Base-by-base conservation (phyloP, 768 basidiomycete species). In the Termitomyces sp. region DNA sequence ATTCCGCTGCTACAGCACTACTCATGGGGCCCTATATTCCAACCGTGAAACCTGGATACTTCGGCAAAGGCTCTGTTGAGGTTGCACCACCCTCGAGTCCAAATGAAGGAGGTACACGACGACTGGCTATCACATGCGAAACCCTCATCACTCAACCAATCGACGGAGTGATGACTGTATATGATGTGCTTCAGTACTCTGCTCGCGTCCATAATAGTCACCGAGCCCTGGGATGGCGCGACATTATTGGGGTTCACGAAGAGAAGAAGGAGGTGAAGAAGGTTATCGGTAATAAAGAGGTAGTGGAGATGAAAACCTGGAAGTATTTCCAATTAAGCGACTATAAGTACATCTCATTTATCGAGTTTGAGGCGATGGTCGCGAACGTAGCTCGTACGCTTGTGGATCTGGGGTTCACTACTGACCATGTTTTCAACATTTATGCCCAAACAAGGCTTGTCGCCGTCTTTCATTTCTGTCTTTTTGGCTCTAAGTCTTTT, bases 231-330 rank as follows among this genome's bases (percentile, higher is more conserved):
- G 96, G 94, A 0, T 88, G 84, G 78, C 79, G 96, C 30, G 89
- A 91, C 55, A 64, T 94, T 41, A 67, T 91, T 53, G 67, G 75
- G 3, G 73, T 86, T 27, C 77, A 91, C 68, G 85, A 91, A 64
- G 96, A 98, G 72, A 86, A 85, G 68, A 98, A 96, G 74, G 86
- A 93, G 65, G 82, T 98, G 44, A 88, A 80, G 68, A 95, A 93
- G 79, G 74, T 76, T 19, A 83, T 94, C 46, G 85, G 78, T 8
- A 95, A 93, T 21, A 85, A 93, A 70, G 83, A 92, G 70, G 77
- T 86, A 30, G 84, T 72, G 5, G 90, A 98, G 79, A 91, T 73
- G 70, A 99, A 98, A 83, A 91, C 79, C 52, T 99, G 96, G 96
- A 92, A 89, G 68, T 98, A 88, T 73, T 99, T 92, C 72, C 81